A percentile compares a stretch with the other conserved stretches of the same genome.
phyloP scores from a whole-genome alignment of 306 rosid genomes.

The Pterocarpus santalinus region DNA sequence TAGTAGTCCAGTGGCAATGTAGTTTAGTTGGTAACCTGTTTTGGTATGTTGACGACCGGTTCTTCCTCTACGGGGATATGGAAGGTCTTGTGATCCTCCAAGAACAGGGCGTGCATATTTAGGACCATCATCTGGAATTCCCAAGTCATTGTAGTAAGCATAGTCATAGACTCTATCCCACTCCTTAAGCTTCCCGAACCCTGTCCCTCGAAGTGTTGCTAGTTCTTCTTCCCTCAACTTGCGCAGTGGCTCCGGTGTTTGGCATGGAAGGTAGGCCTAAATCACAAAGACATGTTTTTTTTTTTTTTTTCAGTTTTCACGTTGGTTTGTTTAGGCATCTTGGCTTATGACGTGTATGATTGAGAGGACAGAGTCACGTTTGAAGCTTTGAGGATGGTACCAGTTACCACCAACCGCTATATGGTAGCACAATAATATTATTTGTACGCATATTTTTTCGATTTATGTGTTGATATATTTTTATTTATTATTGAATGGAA shows the following conservation, averaged over 20 bases:
- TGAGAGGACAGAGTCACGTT: too few species aligned
- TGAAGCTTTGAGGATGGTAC: too few species aligned
- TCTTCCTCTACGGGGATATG: conserved; percentile 89
- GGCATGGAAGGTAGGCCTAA: conserved; percentile 79
- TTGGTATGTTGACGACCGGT: conserved; percentile 78
- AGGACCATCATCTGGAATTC: conserved; percentile 70
- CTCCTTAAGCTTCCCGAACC: conserved; percentile 70
- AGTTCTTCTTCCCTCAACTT: conserved; percentile 81
- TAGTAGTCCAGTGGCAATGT: neutral
- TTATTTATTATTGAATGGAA: too few species aligned
- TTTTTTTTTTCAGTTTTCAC: conserved; percentile 11
- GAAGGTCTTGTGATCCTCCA: conserved; percentile 73
- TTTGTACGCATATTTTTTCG: too few species aligned
- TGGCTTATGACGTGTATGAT: too few species aligned
- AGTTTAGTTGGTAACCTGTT: conserved; percentile 54
- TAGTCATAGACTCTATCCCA: conserved; percentile 99
- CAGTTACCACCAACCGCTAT: too few species aligned
- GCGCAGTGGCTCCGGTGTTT: conserved; percentile 70
- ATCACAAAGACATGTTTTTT: neutral
- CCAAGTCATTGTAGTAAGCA: conserved; percentile 86
- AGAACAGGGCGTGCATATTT: conserved; percentile 70
- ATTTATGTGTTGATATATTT: accelerated
- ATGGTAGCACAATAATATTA: too few species aligned
- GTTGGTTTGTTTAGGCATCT: neutral
- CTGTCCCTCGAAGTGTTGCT: conserved; percentile 67